Conservation (phyloP, 768 basidiomycete genomes). For the Psilocybe tampanensis region DNA sequence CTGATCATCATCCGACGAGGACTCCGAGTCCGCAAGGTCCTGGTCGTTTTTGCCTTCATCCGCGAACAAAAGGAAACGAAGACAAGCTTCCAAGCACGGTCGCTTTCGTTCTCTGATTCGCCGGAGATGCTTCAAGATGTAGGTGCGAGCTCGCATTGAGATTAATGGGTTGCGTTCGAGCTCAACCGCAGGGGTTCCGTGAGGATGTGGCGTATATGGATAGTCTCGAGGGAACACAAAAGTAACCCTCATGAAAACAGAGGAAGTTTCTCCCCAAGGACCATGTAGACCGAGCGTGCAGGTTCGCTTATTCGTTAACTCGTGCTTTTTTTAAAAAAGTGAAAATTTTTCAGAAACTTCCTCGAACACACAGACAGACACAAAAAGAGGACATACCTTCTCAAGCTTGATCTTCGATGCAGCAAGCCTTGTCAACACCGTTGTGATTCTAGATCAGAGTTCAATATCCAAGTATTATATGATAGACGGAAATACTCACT, state of each 20-base stretch:
- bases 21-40: conserved; percentile 53
- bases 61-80: conserved; percentile 78
- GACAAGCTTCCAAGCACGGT: conserved; percentile 84
- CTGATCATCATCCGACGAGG: conserved; percentile 67
- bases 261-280: conserved; percentile 88
- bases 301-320: conserved; percentile 70
- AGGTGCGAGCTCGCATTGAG: conserved; percentile 73
- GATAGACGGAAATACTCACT: conserved; percentile 46
- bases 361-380: background rate
- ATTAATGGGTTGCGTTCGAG: conserved; percentile 85
- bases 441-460: conserved; percentile 62
- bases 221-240: conserved; percentile 90
- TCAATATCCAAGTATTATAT: background rate
- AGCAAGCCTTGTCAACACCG: conserved; percentile 66
- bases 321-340: conserved; percentile 46
- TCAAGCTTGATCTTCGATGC: conserved; percentile 81
- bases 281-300: conserved; percentile 87
- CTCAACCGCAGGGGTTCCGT: conserved; percentile 73
- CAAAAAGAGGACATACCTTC: conserved; percentile 50
- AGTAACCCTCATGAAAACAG: conserved; percentile 84
- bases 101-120: conserved; percentile 69
- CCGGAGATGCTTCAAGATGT: conserved; percentile 77
- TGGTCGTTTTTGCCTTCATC: conserved; percentile 55
- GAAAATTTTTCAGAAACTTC: background rate
- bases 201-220: conserved; percentile 61